Evolutionary conservation across 2,329 filamentous ascomycete species (phyloP), one percentile per base, ranked within the genome.

Genomic region (Aspergillus fumigatus): DNA sequence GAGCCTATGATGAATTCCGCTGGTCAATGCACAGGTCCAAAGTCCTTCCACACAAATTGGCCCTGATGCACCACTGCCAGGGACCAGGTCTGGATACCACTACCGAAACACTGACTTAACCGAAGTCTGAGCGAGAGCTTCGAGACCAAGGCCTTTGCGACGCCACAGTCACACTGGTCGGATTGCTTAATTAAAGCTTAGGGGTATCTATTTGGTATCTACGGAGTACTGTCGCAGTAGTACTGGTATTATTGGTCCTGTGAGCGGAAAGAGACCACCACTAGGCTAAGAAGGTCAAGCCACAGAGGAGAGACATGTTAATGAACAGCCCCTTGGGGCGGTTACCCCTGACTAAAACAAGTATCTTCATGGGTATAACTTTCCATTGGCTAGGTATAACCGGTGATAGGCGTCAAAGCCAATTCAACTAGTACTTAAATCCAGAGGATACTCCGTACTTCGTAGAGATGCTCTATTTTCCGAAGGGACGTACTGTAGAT

Each of bases 161-260:
- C 21, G 59, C 59, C 59, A 57, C 54, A 41, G 56, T 55, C 41
- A 49, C 26, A n/a, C 35, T 48, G 52, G 51, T 59, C 56, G 51
- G 11, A 60, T 60, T 63, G 62, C 62, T 63, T 64, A 62, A 60
- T 62, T 51, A 62, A 63, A 64, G 53, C 56, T 59, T 59, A 58
- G 52, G 56, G 56, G 23, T 14, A 14, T 47, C 43, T 35, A 35
- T 35, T 14, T 32, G 7, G 14, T 17, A 35, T 35, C 32, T 32
- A 17, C n/a, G n/a, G n/a, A n/a, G n/a, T n/a, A n/a, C 32, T 17
- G 4, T 17, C 7, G 32, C 14, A 38, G 14, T 7, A 17, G 4
- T 38, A 38, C 32, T 7, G 32, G 32, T 38, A 38, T 3, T 38
- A 38, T 38, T 38, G 32, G 32, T 17, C 32, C 17, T 38, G 32